A percentile compares a stretch with the other conserved stretches of the same genome.
Conservation (phyloP, 2,329 filamentous ascomycete genomes). For the Aspergillus fructus region DNA sequence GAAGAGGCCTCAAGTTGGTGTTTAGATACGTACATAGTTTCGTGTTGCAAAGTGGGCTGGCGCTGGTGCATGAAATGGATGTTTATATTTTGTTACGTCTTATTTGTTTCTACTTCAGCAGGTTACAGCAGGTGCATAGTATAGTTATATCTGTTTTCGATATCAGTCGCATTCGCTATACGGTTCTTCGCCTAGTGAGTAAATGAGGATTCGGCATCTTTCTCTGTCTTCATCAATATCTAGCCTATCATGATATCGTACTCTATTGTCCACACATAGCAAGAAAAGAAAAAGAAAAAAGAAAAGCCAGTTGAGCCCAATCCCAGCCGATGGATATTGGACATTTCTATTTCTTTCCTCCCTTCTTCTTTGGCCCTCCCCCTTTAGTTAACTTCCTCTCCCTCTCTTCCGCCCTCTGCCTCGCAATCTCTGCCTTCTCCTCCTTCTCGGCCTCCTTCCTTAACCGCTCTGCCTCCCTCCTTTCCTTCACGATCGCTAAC, state of each 20-base stretch:
- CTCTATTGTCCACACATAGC: background rate
- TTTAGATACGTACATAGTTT: background rate
- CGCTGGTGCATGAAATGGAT: conserved; percentile 24
- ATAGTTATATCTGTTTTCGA: background rate
- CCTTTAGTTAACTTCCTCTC: conserved; percentile 37
- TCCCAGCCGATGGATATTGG: background rate
- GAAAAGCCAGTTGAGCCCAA: background rate
- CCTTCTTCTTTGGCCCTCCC: conserved; percentile 37
- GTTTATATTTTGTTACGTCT: background rate
- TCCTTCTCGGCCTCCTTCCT: conserved; percentile 75
- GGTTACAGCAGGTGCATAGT: background rate
- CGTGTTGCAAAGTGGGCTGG: conserved; percentile 14
- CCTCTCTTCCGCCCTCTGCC: conserved; percentile 37
- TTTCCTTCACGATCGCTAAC: conserved; percentile 77
- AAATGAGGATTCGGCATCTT: background rate
- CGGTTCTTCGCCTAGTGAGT: background rate
- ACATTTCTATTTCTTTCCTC: conserved; percentile 18
- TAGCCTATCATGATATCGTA: background rate
- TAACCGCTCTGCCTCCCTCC: conserved; percentile 78
- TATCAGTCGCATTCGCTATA: background rate
- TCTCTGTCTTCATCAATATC: background rate
- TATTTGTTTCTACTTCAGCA: background rate
- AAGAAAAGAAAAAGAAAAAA: no score
- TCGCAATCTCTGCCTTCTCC: conserved; percentile 44
- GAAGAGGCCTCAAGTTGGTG: background rate